Percentiles rank a stretch among this genome's conserved stretches.
Evolutionary conservation across 169 alveolate species (phyloP).

Genomic region (Miamiensis avidus): DNA sequence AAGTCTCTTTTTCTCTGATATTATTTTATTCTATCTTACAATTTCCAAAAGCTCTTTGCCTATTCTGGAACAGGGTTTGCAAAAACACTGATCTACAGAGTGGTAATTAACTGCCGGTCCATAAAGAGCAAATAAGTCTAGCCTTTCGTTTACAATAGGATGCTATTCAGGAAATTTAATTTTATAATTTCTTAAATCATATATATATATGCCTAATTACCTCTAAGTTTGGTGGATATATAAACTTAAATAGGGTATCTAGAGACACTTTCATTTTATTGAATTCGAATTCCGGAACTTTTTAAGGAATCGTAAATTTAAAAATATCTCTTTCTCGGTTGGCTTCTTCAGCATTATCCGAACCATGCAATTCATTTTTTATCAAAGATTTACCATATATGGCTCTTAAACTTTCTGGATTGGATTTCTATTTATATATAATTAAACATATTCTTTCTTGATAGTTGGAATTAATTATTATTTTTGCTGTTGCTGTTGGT

Average conservation of each 20-base stretch:
- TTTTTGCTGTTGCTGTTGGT: not conserved
- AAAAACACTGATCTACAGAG: conserved; percentile 76
- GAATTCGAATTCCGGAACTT: conserved; percentile 77
- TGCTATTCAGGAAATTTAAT: conserved; percentile 33
- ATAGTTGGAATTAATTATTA: too few species aligned
- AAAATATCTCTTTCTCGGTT: conserved; percentile 84
- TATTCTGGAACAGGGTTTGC: conserved; percentile 59
- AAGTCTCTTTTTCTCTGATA: conserved; percentile 44
- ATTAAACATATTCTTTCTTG: too few species aligned
- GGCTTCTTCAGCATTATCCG: conserved; percentile 76
- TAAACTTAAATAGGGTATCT: conserved; percentile 72
- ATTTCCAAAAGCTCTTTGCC: conserved; percentile 58
- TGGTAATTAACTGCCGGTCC: conserved; percentile 83
- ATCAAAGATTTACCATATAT: conserved; percentile 66
- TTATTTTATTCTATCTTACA: conserved; percentile 26
- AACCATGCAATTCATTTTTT: conserved; percentile 81
- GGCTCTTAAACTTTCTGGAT: conserved; percentile 72
- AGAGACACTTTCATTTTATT: conserved; percentile 69
- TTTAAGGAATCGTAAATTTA: conserved; percentile 79
- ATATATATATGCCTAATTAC: not conserved
- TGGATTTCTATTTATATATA: conserved; percentile 19
- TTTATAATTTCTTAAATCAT: too few species aligned
- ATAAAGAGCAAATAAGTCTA: conserved; percentile 80
- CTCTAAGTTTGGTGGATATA: conserved; percentile 83
- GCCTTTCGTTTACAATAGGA: conserved; percentile 75